Conservation (phyloP, 169 alveolate genomes). For the Cryptosporidium viatorum region DNA sequence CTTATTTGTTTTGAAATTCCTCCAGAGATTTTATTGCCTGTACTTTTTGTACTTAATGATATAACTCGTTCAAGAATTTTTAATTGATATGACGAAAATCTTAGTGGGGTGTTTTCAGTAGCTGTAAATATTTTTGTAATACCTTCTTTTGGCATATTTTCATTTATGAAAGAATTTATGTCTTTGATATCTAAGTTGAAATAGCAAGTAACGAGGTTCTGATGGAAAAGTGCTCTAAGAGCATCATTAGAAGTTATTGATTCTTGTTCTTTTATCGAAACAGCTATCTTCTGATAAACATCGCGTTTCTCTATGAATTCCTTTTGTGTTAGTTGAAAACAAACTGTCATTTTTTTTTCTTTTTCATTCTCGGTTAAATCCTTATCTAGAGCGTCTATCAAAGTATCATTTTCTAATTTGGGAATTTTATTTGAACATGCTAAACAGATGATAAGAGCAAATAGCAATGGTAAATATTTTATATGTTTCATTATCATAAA, state of each 20-base stretch:
- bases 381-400: constrained; percentile 23
- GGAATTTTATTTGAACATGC: not conserved
- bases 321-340: constrained; percentile 57
- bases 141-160: not conserved
- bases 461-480: not conserved
- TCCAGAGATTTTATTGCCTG: not conserved
- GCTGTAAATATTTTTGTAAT: not conserved
- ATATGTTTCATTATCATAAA: not conserved
- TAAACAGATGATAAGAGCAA: not conserved
- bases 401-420: not conserved
- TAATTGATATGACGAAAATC: constrained; percentile 41
- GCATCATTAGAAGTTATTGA: constrained; percentile 30
- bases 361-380: constrained; percentile 7
- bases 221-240: constrained; percentile 59
- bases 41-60: not conserved
- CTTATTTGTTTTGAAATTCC: not conserved
- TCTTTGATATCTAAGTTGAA: constrained; percentile 36
- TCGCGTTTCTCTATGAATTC: constrained; percentile 53
- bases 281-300: constrained; percentile 48
- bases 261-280: constrained; percentile 2
- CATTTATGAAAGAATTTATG: not conserved
- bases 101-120: constrained; percentile 18
- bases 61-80: constrained; percentile 31
- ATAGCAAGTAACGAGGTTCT: constrained; percentile 63
- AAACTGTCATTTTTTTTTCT: constrained; percentile 45